Conservation (phyloP, 139 green algal genomes). For the Dunaliella sp. region DNA sequence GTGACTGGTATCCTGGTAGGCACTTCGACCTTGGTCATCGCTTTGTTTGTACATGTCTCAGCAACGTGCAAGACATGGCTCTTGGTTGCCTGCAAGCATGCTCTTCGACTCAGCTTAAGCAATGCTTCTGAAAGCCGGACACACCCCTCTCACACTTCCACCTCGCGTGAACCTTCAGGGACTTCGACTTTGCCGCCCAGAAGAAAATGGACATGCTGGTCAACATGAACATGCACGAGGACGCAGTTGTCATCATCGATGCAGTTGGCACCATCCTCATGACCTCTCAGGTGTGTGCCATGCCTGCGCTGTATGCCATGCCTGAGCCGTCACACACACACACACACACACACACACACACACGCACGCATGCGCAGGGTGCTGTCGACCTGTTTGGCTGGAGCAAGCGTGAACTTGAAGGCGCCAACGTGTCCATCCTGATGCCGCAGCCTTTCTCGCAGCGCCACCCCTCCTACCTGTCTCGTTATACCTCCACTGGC, state of each 20-base stretch:
- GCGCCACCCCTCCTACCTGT: constrained; percentile 38
- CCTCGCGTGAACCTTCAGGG: background rate
- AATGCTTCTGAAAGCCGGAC: too few relatives aligned
- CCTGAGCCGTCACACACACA: background rate
- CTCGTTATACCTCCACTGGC: constrained; percentile 28
- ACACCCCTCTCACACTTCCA: too few relatives aligned
- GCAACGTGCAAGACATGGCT: too few relatives aligned
- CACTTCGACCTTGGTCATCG: too few relatives aligned
- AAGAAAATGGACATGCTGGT: constrained; percentile 22
- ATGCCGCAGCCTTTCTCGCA: constrained; percentile 36
- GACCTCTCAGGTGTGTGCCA: constrained; percentile 13
- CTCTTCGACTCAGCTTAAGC: too few relatives aligned
- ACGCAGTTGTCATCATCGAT: constrained; percentile 34
- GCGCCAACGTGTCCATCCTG: constrained; percentile 24
- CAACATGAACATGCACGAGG: constrained; percentile 28
- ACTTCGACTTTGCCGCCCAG: constrained; percentile 15
- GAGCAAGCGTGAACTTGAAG: constrained; percentile 28
- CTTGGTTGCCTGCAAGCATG: too few relatives aligned
- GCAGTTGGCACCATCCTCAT: constrained; percentile 27
- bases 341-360: background rate
- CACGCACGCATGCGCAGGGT: background rate
- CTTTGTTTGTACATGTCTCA: too few relatives aligned
- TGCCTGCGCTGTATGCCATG: background rate
- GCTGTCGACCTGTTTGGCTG: constrained; percentile 18
- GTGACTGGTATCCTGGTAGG: too few relatives aligned